Conservation (phyloP, 768 basidiomycete species). For the Mycena chlorophos region DNA sequence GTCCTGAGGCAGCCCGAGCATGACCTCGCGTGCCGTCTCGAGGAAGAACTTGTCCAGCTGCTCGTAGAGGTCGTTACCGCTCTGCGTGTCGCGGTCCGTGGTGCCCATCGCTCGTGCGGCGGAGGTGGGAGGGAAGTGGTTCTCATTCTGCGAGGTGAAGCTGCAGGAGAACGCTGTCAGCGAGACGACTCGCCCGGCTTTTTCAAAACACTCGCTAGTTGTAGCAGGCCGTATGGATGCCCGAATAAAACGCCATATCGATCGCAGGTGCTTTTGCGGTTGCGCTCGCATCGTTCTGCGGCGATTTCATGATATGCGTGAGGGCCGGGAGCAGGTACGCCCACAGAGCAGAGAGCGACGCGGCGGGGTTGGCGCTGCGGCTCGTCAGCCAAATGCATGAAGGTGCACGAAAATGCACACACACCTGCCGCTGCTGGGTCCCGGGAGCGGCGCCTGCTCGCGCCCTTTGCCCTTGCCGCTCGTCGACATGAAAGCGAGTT, state of each 20-base stretch:
- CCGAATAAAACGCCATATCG: constrained; percentile 71
- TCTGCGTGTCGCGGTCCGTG: constrained; percentile 33
- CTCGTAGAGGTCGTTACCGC: constrained; percentile 70
- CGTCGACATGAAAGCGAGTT: too few relatives aligned
- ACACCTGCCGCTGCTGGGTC: constrained; percentile 1
- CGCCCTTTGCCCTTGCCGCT: constrained; percentile 35
- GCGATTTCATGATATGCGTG: constrained; percentile 74
- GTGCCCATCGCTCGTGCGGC: constrained; percentile 20
- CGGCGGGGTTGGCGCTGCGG: constrained; percentile 74
- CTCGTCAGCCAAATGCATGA: constrained; percentile 46
- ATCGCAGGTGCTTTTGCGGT: constrained; percentile 61
- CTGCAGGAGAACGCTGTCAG: constrained; percentile 29
- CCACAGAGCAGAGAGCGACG: constrained; percentile 72
- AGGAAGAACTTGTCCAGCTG: constrained; percentile 72
- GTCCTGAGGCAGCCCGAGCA: constrained; percentile 65
- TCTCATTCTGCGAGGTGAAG: constrained; percentile 60
- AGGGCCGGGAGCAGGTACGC: constrained; percentile 73
- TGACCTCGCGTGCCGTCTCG: constrained; percentile 58
- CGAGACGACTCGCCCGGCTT: constrained; percentile 11
- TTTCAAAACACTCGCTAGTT: constrained; percentile 60
- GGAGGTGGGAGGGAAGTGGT: constrained; percentile 33
- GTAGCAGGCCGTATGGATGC: constrained; percentile 80
- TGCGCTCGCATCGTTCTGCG: constrained; percentile 49
- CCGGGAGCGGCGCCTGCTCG: constrained; percentile 11
- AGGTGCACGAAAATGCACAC: constrained; percentile 21